phyloP scores from a whole-genome alignment of 1,139 yeast species.

The Blastobotrys indianensis region DNA sequence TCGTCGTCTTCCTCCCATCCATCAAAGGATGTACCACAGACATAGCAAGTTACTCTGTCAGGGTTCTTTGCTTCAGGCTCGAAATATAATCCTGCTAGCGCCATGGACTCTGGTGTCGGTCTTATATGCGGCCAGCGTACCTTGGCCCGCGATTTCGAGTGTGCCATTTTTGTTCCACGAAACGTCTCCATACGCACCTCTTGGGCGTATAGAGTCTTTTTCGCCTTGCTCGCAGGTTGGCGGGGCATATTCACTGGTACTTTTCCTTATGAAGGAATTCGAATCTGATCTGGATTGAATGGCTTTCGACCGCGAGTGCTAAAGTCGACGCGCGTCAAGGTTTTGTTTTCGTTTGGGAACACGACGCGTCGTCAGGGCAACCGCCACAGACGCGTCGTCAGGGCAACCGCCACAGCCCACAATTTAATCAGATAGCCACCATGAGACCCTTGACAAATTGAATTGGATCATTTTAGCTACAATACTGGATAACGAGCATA shows the following conservation, averaged over 20 bases:
- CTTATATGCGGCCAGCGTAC: conserved; percentile 30
- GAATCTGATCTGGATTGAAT: not conserved
- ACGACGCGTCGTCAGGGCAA: not conserved
- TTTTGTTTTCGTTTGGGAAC: not conserved
- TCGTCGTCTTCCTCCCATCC: conserved; percentile 37
- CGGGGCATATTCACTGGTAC: not conserved
- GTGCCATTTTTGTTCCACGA: conserved; percentile 20
- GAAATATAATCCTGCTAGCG: conserved; percentile 64
- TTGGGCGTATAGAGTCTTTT: conserved; percentile 17
- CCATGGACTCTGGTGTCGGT: conserved; percentile 38
- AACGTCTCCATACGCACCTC: conserved; percentile 27
- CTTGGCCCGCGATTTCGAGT: conserved; percentile 22
- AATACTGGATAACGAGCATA: too few species aligned
- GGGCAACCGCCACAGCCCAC: too few species aligned
- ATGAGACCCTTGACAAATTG: too few species aligned
- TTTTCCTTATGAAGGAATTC: too few species aligned
- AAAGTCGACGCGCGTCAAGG: too few species aligned
- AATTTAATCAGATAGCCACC: too few species aligned
- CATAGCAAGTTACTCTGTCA: conserved; percentile 57
- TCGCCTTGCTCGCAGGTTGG: conserved; percentile 8
- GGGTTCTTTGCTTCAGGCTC: conserved; percentile 41
- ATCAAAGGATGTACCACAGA: conserved; percentile 44
- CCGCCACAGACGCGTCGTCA: too few species aligned
- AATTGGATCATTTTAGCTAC: too few species aligned
- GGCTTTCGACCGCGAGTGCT: not conserved